Percentiles rank a stretch among this genome's conserved stretches.
Evolutionary conservation across 2,329 filamentous ascomycete genomes (phyloP).

Genomic region (Colletotrichum incanum): DNA sequence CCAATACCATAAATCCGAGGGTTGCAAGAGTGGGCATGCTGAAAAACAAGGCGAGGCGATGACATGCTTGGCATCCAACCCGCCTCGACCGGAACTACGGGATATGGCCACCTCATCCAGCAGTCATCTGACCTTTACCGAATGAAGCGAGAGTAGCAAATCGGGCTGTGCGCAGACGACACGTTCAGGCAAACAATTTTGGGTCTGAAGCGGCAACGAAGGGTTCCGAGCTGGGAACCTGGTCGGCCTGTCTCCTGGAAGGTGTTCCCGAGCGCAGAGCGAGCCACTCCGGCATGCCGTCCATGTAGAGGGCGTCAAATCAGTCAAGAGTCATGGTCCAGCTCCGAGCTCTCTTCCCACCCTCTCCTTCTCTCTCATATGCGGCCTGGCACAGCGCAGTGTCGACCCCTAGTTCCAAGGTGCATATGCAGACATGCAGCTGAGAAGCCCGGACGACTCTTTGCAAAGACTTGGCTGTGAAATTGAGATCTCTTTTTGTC

Average conservation of each 20-base stretch:
- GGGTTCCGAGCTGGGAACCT: constrained; percentile 20
- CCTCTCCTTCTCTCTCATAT: neutral
- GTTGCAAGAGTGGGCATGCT: neutral
- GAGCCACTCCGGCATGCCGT: constrained; percentile 3
- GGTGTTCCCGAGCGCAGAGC: constrained; percentile 22
- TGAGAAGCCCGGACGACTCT: neutral
- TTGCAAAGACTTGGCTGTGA: neutral
- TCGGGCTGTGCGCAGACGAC: constrained; percentile 24
- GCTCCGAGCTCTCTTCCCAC: neutral
- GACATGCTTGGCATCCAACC: constrained; percentile 29
- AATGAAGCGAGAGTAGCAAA: constrained; percentile 12
- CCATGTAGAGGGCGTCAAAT: neutral
- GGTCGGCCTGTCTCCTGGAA: constrained; percentile 9
- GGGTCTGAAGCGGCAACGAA: constrained; percentile 11
- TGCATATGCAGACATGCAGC: neutral
- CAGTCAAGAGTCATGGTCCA: constrained; percentile 4
- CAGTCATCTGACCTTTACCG: constrained; percentile 35
- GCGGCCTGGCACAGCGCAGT: neutral
- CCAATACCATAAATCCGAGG: neutral
- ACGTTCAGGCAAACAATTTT: neutral
- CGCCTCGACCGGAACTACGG: constrained; percentile 1
- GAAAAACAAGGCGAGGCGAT: neutral
- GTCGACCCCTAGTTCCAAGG: neutral
- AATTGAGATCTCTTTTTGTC: neutral
- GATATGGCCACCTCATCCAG: constrained; percentile 29